Evolutionary conservation across 2,329 filamentous ascomycete species (phyloP).

Genomic region (Sclerotinia sclerotiorum): DNA sequence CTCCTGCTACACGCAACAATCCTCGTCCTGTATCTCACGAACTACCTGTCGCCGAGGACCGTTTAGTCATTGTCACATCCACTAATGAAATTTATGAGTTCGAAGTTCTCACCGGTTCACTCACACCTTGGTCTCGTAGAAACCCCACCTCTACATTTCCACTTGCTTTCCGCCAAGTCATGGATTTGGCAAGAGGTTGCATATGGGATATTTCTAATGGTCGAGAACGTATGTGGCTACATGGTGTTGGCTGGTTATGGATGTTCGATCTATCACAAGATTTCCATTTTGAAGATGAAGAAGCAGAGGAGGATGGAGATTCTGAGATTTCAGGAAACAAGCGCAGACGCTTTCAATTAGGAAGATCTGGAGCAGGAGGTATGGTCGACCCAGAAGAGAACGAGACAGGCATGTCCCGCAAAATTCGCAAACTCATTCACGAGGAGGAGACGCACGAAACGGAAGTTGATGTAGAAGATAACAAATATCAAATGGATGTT

Average conservation of each 20-base stretch:
- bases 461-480: conserved; percentile 10
- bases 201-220: conserved; percentile 70
- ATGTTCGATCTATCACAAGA: conserved; percentile 86
- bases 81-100: conserved; percentile 74
- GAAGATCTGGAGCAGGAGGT: conserved; percentile 55
- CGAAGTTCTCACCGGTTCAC: conserved; percentile 70
- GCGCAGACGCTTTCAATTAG: conserved; percentile 21
- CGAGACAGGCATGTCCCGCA: conserved; percentile 43
- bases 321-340: not conserved
- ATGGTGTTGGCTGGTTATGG: conserved; percentile 80
- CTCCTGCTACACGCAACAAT: conserved; percentile 36
- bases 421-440: conserved; percentile 42
- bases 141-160: conserved; percentile 79
- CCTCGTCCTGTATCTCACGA: conserved; percentile 46
- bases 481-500: conserved; percentile 4
- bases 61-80: conserved; percentile 61
- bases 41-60: conserved; percentile 53
- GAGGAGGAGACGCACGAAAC: conserved; percentile 46
- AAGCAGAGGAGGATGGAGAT: conserved; percentile 31
- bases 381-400: conserved; percentile 42
- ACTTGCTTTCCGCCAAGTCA: conserved; percentile 67
- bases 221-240: conserved; percentile 76
- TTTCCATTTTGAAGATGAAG: conserved; percentile 36
- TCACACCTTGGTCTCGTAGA: conserved; percentile 82
- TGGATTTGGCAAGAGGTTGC: conserved; percentile 79